phyloP scores from a whole-genome alignment of 306 rosid species.

The Cicer bijugum region DNA sequence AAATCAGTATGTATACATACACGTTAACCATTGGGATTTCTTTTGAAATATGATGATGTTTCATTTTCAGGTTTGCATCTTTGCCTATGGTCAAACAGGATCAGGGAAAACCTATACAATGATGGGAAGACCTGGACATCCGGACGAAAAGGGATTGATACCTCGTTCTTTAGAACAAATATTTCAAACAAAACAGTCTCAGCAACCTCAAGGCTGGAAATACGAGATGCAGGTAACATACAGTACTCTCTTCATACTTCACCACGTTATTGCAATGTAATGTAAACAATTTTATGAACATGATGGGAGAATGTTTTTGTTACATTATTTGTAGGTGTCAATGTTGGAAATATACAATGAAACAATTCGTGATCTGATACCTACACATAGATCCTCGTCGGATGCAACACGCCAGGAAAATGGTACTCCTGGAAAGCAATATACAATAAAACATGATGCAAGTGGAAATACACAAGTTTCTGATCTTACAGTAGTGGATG shows the following conservation, averaged over 20 bases:
- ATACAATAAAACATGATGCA: conserved; percentile 84
- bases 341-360: conserved; percentile 98
- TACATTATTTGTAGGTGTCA: conserved; percentile 63
- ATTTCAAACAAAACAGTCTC: conserved; percentile 77
- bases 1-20: conserved; percentile 3
- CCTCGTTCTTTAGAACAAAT: conserved; percentile 95
- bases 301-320: conserved; percentile 23
- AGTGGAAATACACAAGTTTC: conserved; percentile 80
- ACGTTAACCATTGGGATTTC: neutral
- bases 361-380: conserved; percentile 82
- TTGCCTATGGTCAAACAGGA: conserved; percentile 98
- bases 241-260: conserved; percentile 38
- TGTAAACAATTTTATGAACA: neutral
- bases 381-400: conserved; percentile 62
- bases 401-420: conserved; percentile 58
- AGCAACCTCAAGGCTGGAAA: conserved; percentile 92
- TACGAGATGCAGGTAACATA: conserved; percentile 89
- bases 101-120: conserved; percentile 98
- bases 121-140: conserved; percentile 94
- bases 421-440: conserved; percentile 78
- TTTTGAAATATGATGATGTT: conserved; percentile 38
- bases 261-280: neutral
- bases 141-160: conserved; percentile 81
- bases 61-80: conserved; percentile 84
- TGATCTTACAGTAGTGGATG: conserved; percentile 93